Percentiles rank a stretch among this genome's conserved stretches.
These are phyloP conservation scores for Nyctanthes arbortristis DNA, from an alignment of 257 asterid genomes.

Conservation along the genomic window DNA sequence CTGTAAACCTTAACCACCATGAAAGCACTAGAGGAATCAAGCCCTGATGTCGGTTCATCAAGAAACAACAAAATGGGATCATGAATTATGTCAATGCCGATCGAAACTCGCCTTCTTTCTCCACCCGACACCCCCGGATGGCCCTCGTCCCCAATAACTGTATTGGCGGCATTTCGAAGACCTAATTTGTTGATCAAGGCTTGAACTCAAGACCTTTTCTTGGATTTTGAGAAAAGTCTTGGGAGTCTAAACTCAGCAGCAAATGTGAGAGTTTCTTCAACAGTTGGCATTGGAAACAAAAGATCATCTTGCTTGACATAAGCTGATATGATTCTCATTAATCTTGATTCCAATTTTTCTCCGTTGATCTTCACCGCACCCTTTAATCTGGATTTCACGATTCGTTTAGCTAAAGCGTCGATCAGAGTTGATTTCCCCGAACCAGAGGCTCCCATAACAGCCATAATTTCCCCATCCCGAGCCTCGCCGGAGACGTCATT, in stretches of 20 bases:
- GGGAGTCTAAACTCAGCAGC: constrained; percentile 85
- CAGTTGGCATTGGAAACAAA: constrained; percentile 74
- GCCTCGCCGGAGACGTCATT: constrained; percentile 73
- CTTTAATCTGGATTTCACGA: constrained; percentile 68
- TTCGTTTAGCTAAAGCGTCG: constrained; percentile 68
- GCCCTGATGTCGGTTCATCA: constrained; percentile 83
- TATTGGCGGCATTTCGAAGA: constrained; percentile 42
- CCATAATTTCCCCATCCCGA: constrained; percentile 74
- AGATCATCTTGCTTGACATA: constrained; percentile 88
- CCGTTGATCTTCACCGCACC: constrained; percentile 64
- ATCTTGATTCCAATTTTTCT: constrained; percentile 56
- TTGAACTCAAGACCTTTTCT: constrained; percentile 47
- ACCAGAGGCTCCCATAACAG: constrained; percentile 81
- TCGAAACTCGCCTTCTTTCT: constrained; percentile 74
- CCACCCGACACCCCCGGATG: constrained; percentile 70
- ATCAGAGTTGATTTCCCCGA: too few relatives aligned
- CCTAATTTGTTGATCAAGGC: constrained; percentile 49
- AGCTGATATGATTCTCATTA: constrained; percentile 68
- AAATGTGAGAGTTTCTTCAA: constrained; percentile 77
- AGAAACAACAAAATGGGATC: constrained; percentile 64
- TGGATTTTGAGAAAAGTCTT: constrained; percentile 40
- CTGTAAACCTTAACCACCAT: constrained; percentile 85
- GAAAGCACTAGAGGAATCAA: constrained; percentile 85
- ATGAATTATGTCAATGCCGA: constrained; percentile 85
- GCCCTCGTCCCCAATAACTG: constrained; percentile 60